Evolutionary conservation across 768 basidiomycete species (phyloP).

Genomic region (Macrolepiota albuminosa): DNA sequence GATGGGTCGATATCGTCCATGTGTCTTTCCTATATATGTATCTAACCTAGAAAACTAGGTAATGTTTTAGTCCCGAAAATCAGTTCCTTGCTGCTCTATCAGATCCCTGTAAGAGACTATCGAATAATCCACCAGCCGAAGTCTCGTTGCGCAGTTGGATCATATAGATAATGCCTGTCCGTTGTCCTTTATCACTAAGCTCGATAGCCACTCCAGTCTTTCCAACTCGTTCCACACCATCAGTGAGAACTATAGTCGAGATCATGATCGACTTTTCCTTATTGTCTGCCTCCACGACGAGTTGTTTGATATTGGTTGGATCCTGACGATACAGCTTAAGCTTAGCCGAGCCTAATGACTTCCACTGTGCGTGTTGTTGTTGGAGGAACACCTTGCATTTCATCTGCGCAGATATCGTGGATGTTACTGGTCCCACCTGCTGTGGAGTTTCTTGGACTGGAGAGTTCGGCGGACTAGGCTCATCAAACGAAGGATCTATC

Average conservation of each 20-base stretch:
- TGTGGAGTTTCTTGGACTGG: slow-evolving; percentile 56
- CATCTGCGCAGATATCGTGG: slow-evolving; percentile 83
- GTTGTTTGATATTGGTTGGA: slow-evolving; percentile 90
- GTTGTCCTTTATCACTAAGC: slow-evolving; percentile 83
- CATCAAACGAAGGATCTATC: slow-evolving; percentile 49
- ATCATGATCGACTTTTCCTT: slow-evolving; percentile 77
- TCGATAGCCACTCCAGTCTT: slow-evolving; percentile 98
- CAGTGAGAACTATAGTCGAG: slow-evolving; percentile 92
- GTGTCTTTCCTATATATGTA: slow-evolving; percentile 5
- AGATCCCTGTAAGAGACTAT: slow-evolving; percentile 82
- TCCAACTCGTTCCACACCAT: slow-evolving; percentile 97
- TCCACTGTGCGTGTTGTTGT: slow-evolving; percentile 97
- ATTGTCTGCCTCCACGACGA: slow-evolving; percentile 87
- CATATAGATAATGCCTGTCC: slow-evolving; percentile 97
- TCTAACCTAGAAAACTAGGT: slow-evolving; percentile 8
- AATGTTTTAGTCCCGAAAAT: slow-evolving; percentile 1
- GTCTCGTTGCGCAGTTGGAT: slow-evolving; percentile 90
- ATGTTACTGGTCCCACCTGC: slow-evolving; percentile 64
- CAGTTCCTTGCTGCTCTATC: slow-evolving; percentile 42
- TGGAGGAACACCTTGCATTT: slow-evolving; percentile 98
- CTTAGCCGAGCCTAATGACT: slow-evolving; percentile 82
- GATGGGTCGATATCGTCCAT: slow-evolving; percentile 9
- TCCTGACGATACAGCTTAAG: slow-evolving; percentile 83
- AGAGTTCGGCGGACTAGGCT: slow-evolving; percentile 82
- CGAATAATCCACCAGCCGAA: slow-evolving; percentile 79